phyloP scores from a whole-genome alignment of 106 monocot species.

The Xerophyta viscosa region DNA sequence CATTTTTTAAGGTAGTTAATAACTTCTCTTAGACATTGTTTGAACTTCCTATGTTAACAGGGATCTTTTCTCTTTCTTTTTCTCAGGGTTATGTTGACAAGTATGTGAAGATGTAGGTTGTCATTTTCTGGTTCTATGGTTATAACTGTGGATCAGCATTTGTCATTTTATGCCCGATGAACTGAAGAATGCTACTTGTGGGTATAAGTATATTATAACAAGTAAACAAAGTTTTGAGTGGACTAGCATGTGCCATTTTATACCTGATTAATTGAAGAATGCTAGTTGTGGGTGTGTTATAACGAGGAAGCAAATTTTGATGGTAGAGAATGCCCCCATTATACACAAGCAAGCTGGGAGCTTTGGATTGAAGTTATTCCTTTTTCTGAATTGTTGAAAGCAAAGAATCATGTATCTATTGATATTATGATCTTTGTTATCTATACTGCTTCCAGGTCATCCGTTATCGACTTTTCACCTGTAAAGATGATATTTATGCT shows the following conservation, averaged over 20 bases:
- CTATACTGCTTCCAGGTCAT: too few relatives aligned
- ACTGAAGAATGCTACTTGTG: too few relatives aligned
- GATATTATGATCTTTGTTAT: too few relatives aligned
- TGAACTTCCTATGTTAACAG: background rate
- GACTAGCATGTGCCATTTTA: too few relatives aligned
- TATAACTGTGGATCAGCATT: too few relatives aligned
- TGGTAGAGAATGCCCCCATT: background rate
- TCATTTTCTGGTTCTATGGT: background rate
- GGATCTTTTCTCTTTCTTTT: slow-evolving; percentile 3
- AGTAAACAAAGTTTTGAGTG: too few relatives aligned
- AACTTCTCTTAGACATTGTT: background rate
- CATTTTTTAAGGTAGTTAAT: background rate
- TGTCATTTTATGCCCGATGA: too few relatives aligned
- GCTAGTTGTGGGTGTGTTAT: background rate
- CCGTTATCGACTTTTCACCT: too few relatives aligned
- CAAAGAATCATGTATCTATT: slow-evolving; percentile 3
- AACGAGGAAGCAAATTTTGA: background rate
- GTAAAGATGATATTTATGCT: too few relatives aligned
- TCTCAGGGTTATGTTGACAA: slow-evolving; percentile 85
- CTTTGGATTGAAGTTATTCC: background rate
- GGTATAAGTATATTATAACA: too few relatives aligned
- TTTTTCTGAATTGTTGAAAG: slow-evolving; percentile 4
- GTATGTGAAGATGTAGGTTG: slow-evolving; percentile 65
- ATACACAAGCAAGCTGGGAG: background rate
- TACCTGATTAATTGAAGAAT: background rate